Percentiles rank a stretch among this genome's conserved stretches.
phyloP scores from a whole-genome alignment of 352 stramenopile species.

The Phytophthora cajani region DNA sequence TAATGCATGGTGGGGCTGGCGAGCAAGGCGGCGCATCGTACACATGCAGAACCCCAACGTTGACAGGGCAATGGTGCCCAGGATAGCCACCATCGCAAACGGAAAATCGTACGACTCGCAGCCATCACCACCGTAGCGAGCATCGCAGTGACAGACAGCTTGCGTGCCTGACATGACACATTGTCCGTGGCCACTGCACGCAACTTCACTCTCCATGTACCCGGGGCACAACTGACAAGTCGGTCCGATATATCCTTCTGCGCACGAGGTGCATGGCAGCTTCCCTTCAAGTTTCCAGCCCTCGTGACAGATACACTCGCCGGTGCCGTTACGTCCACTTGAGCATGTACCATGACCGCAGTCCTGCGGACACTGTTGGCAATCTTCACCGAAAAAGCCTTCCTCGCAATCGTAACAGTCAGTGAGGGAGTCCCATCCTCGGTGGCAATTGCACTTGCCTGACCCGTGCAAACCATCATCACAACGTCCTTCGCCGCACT shows the following conservation, averaged over 20 bases:
- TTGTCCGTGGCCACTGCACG: conserved; percentile 74
- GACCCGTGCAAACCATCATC: conserved; percentile 80
- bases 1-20: conserved; percentile 66
- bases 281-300: conserved; percentile 73
- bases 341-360: conserved; percentile 80
- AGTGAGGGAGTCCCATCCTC: conserved; percentile 70
- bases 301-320: conserved; percentile 77
- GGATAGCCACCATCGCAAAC: conserved; percentile 79
- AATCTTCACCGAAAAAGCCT: conserved; percentile 84
- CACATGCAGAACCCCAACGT: conserved; percentile 89
- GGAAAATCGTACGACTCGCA: conserved; percentile 90
- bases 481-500: conserved; percentile 81
- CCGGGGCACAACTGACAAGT: conserved; percentile 77
- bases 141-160: conserved; percentile 75
- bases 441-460: conserved; percentile 85
- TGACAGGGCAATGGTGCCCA: conserved; percentile 81
- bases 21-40: conserved; percentile 80
- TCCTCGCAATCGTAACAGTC: conserved; percentile 89
- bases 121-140: conserved; percentile 69
- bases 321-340: conserved; percentile 80
- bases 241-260: conserved; percentile 78
- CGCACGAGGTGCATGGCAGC: conserved; percentile 74
- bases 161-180: conserved; percentile 63
- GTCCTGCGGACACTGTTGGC: conserved; percentile 65
- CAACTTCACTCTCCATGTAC: conserved; percentile 72